These are phyloP conservation scores for Pyrenochaeta sp. DNA, from an alignment of 2,329 filamentous ascomycete genomes.

Conservation along the genomic window DNA sequence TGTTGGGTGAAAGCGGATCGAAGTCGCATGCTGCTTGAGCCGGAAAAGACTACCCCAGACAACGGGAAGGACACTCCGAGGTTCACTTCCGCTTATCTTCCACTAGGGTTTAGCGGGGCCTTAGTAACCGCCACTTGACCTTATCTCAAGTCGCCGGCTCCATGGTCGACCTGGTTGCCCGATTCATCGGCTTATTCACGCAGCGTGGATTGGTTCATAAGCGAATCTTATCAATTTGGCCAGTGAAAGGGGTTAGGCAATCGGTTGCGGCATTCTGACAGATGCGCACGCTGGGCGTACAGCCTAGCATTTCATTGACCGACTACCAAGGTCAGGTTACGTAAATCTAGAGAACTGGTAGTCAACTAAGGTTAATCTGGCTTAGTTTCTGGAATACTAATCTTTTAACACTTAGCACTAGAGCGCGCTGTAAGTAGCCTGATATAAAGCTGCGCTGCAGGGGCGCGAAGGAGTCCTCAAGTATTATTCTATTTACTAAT, in stretches of 20 bases:
- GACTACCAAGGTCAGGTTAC: background rate
- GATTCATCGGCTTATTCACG: background rate
- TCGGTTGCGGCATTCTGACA: background rate
- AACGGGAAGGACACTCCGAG: background rate
- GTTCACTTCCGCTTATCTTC: slow-evolving; percentile 1
- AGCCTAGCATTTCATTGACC: background rate
- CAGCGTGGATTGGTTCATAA: background rate
- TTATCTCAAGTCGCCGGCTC: background rate
- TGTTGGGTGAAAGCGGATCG: background rate
- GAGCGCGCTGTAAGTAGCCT: too few relatives aligned
- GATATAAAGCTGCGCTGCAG: too few relatives aligned
- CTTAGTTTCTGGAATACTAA: too few relatives aligned
- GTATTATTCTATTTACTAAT: too few relatives aligned
- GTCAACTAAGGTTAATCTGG: too few relatives aligned
- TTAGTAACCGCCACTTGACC: background rate
- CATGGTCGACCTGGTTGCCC: background rate
- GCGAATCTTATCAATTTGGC: background rate
- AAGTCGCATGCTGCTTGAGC: background rate
- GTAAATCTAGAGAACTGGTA: too few relatives aligned
- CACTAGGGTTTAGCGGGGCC: background rate
- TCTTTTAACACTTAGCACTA: too few relatives aligned
- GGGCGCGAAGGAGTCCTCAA: too few relatives aligned
- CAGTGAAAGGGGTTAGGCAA: background rate
- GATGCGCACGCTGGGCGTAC: background rate
- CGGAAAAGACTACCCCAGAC: slow-evolving; percentile 1